Conservation (phyloP, 345 rosid genomes). For the Camelina hispida region DNA sequence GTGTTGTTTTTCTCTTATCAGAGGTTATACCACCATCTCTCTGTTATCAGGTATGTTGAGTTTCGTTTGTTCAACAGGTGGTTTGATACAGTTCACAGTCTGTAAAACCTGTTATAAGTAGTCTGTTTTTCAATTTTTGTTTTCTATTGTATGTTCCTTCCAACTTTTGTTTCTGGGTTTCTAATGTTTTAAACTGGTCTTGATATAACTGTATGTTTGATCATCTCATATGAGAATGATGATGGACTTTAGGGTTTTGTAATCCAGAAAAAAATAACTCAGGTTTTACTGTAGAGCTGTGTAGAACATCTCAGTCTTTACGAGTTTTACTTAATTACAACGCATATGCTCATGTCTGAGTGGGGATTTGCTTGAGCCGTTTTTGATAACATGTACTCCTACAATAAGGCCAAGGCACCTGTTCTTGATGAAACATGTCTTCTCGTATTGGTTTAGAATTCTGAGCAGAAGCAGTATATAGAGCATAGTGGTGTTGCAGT, state of each 20-base stretch:
- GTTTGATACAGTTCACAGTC: slow-evolving; percentile 25
- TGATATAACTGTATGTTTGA: slow-evolving; percentile 19
- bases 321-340: neutral
- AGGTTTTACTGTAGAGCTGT: slow-evolving; percentile 9
- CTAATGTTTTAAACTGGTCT: slow-evolving; percentile 12
- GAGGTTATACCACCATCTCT: slow-evolving; percentile 18
- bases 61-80: slow-evolving; percentile 5
- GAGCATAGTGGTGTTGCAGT: slow-evolving; percentile 27
- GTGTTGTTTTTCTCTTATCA: slow-evolving; percentile 15
- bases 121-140: slow-evolving; percentile 12
- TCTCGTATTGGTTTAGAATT: slow-evolving; percentile 26
- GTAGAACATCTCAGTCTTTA: slow-evolving; percentile 13
- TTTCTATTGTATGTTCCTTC: slow-evolving; percentile 17
- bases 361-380: neutral
- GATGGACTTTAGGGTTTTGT: slow-evolving; percentile 13
- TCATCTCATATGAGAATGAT: slow-evolving; percentile 19
- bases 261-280: neutral
- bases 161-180: slow-evolving; percentile 21
- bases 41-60: slow-evolving; percentile 38
- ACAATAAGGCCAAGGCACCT: slow-evolving; percentile 5
- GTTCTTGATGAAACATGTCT: slow-evolving; percentile 32
- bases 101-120: slow-evolving; percentile 13
- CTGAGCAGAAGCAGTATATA: slow-evolving; percentile 12
- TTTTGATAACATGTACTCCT: slow-evolving; percentile 12
- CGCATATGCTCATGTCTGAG: neutral